Percentiles rank a stretch among this genome's conserved stretches.
These are phyloP conservation scores for Penicillium paradoxum DNA, from an alignment of 495 filamentous ascomycete species.

Conservation along the genomic window DNA sequence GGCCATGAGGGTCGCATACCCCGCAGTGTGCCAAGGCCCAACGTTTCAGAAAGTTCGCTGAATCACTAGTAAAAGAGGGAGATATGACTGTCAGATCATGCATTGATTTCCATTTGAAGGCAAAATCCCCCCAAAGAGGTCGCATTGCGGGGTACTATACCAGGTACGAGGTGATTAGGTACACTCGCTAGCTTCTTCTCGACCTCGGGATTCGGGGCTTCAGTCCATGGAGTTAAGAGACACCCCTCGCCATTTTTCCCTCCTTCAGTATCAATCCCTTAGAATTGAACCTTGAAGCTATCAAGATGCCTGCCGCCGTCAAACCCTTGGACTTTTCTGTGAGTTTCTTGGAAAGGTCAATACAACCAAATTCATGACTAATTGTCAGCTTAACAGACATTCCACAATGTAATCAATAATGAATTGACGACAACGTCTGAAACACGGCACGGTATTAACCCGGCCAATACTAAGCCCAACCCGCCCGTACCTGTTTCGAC, in stretches of 20 bases:
- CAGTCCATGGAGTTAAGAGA: too few species aligned
- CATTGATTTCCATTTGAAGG: too few species aligned
- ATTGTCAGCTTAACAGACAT: conserved; percentile 17
- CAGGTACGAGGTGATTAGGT: too few species aligned
- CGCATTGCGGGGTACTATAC: too few species aligned
- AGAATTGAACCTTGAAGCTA: neutral
- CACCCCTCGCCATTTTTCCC: neutral
- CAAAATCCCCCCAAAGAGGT: too few species aligned
- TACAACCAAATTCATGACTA: neutral
- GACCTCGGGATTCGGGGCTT: too few species aligned
- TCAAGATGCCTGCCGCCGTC: neutral
- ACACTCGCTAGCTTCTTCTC: too few species aligned
- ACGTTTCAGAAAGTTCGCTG: neutral
- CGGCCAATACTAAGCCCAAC: conserved; percentile 44
- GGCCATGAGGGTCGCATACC: neutral
- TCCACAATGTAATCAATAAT: conserved; percentile 38
- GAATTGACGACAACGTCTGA: conserved; percentile 22
- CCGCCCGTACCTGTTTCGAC: conserved; percentile 51
- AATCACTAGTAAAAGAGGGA: too few species aligned
- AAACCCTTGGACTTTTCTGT: conserved; percentile 1
- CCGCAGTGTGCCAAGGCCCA: neutral
- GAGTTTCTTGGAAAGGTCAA: neutral
- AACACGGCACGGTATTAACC: conserved; percentile 45
- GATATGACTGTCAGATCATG: too few species aligned
- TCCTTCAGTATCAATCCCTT: too few species aligned